Conservation (phyloP, 129 eudicot genomes). For the Artemisia annua region DNA sequence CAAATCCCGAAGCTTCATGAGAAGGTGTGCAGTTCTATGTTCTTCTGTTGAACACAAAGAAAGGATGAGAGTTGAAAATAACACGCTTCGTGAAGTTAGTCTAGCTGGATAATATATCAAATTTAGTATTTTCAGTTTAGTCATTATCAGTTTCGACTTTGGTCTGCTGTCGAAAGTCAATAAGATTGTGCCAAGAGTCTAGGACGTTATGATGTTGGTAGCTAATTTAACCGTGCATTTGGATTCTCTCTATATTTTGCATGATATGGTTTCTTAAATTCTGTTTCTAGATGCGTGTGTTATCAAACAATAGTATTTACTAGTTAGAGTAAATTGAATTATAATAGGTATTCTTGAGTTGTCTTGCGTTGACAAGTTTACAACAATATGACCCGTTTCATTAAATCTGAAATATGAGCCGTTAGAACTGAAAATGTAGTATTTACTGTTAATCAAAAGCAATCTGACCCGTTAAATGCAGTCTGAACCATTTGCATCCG, state of each 20-base stretch:
- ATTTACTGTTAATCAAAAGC: too few relatives aligned
- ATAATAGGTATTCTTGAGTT: too few relatives aligned
- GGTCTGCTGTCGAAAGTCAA: neutral
- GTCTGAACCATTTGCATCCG: too few relatives aligned
- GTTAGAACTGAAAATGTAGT: too few relatives aligned
- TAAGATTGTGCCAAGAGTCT: neutral
- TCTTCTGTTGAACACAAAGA: constrained; percentile 57
- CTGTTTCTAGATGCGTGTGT: neutral
- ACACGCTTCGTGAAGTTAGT: neutral
- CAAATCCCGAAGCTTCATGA: constrained; percentile 57
- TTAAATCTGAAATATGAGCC: too few relatives aligned
- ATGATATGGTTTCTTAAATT: neutral
- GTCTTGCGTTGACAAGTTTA: too few relatives aligned
- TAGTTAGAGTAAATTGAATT: too few relatives aligned
- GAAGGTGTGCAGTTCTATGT: constrained; percentile 66
- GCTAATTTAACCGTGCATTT: neutral
- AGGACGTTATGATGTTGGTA: neutral
- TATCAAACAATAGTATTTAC: too few relatives aligned
- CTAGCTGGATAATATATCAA: neutral
- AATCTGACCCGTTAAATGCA: too few relatives aligned
- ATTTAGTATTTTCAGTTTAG: neutral
- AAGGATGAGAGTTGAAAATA: neutral
- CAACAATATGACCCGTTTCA: too few relatives aligned
- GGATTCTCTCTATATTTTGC: neutral
- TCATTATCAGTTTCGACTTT: neutral